These are phyloP conservation scores for Arthrobotrys iridis DNA, from an alignment of 2,329 filamentous ascomycete genomes.

Conservation along the genomic window DNA sequence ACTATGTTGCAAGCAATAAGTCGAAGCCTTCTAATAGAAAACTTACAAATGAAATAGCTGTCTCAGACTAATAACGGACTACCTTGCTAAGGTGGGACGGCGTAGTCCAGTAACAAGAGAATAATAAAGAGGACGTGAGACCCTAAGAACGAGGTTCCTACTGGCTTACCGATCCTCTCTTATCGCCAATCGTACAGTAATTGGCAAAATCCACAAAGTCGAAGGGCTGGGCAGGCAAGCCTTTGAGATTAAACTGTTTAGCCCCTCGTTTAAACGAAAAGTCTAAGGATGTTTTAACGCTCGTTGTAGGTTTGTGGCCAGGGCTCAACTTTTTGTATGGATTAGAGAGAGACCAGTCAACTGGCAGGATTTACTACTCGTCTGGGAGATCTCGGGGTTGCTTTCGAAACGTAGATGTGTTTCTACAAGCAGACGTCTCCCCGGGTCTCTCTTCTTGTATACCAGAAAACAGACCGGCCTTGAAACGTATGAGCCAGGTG, in stretches of 20 bases:
- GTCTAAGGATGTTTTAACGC: conserved; percentile 43
- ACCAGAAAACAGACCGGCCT: conserved; percentile 26
- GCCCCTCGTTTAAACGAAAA: conserved; percentile 53
- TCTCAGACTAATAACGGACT: conserved; percentile 54
- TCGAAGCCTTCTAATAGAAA: conserved; percentile 49
- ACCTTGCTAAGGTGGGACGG: conserved; percentile 54
- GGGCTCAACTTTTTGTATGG: conserved; percentile 33
- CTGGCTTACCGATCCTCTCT: conserved; percentile 48
- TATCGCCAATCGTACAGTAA: conserved; percentile 54
- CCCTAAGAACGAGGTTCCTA: conserved; percentile 44
- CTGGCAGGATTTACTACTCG: conserved; percentile 48
- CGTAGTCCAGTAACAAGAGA: conserved; percentile 50
- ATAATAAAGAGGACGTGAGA: conserved; percentile 36
- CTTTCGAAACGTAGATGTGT: conserved; percentile 50
- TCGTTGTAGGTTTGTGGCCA: conserved; percentile 34
- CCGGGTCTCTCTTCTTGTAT: conserved; percentile 45
- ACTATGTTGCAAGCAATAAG: conserved; percentile 37
- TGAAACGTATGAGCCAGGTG: conserved; percentile 31
- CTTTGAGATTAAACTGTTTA: conserved; percentile 52
- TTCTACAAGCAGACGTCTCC: conserved; percentile 45
- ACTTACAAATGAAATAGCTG: conserved; percentile 54
- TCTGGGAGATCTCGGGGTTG: conserved; percentile 44
- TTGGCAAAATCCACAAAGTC: conserved; percentile 51
- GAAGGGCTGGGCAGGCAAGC: conserved; percentile 49
- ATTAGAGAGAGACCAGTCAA: conserved; percentile 49